Conservation (phyloP, 2,329 filamentous ascomycete species). For the Alternaria hordeiaustralica region DNA sequence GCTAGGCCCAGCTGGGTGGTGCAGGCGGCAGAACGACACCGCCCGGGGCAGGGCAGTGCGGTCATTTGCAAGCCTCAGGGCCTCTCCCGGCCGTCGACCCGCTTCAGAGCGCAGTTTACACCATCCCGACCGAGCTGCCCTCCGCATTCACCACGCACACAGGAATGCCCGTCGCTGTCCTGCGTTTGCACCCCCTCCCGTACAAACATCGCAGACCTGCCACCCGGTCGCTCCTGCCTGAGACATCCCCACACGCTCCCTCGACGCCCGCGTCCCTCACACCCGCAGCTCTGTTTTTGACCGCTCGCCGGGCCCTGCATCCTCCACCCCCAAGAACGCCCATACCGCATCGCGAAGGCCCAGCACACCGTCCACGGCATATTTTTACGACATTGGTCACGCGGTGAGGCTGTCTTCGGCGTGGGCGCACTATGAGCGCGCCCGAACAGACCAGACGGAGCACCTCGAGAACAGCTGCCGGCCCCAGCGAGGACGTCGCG, state of each 20-base stretch:
- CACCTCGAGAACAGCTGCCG: conserved; percentile 43
- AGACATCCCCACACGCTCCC: conserved; percentile 19
- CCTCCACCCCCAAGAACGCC: conserved; percentile 17
- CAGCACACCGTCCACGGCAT: conserved; percentile 5
- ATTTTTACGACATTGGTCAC: conserved; percentile 28
- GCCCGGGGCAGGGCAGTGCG: conserved; percentile 15
- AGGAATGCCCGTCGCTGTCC: conserved; percentile 24
- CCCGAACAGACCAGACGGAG: conserved; percentile 45
- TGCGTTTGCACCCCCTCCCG: conserved; percentile 11
- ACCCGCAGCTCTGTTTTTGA: conserved; percentile 34
- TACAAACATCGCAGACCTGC: conserved; percentile 7
- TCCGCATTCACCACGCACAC: conserved; percentile 8
- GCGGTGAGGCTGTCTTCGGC: conserved; percentile 35
- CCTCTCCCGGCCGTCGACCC: conserved; percentile 18
- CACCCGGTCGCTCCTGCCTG: conserved; percentile 12
- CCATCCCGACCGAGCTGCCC: conserved; percentile 14
- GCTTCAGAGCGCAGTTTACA: conserved; percentile 25
- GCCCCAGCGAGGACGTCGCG: conserved; percentile 26
- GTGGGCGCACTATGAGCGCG: conserved; percentile 52
- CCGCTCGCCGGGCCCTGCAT: conserved; percentile 31
- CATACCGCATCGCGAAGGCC: conserved; percentile 24
- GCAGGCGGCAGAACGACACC: conserved; percentile 17
- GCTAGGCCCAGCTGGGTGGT: conserved; percentile 10
- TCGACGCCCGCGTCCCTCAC: conserved; percentile 33
- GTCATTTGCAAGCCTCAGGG: conserved; percentile 29